Evolutionary conservation across 441 rosid genomes (phyloP).

Genomic region (Theobroma grandiflorum): DNA sequence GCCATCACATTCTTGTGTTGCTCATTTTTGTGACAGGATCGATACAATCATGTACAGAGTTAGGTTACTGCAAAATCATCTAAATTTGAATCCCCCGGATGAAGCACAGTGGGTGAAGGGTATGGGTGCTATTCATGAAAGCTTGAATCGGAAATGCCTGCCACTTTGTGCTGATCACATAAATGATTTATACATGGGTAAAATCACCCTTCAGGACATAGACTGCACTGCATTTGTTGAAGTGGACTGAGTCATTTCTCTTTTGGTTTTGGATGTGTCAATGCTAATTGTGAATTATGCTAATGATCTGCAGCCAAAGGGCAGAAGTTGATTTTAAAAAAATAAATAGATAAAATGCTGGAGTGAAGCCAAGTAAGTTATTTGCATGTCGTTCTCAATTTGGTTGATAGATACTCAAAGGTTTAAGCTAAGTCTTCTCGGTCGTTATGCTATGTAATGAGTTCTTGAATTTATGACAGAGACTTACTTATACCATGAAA

Average conservation of each 20-base stretch:
- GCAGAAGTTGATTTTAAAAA: neutral
- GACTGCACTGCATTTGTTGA: conserved; percentile 63
- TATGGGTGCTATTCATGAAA: conserved; percentile 65
- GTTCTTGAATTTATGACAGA: neutral
- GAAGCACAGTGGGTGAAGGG: conserved; percentile 66
- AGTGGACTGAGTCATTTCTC: conserved; percentile 45
- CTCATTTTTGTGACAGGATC: conserved; percentile 71
- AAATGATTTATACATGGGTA: conserved; percentile 72
- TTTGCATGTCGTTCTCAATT: too few species aligned
- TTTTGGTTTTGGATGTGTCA: conserved; percentile 5
- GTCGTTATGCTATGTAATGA: neutral
- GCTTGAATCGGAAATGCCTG: conserved; percentile 64
- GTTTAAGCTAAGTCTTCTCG: neutral
- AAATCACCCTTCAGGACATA: conserved; percentile 78
- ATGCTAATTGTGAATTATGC: neutral
- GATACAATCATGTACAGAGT: conserved; percentile 62
- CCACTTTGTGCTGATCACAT: conserved; percentile 75
- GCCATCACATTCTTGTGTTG: conserved; percentile 62
- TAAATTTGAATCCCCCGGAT: conserved; percentile 50
- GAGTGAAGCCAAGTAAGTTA: conserved; percentile 10
- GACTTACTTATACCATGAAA: neutral
- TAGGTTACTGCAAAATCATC: conserved; percentile 62
- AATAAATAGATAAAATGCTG: neutral
- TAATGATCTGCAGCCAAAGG: neutral
- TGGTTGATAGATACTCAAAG: neutral